Conservation (phyloP, 192 early-diverging fungal genomes). For the Spizellomyces punctatus region DNA sequence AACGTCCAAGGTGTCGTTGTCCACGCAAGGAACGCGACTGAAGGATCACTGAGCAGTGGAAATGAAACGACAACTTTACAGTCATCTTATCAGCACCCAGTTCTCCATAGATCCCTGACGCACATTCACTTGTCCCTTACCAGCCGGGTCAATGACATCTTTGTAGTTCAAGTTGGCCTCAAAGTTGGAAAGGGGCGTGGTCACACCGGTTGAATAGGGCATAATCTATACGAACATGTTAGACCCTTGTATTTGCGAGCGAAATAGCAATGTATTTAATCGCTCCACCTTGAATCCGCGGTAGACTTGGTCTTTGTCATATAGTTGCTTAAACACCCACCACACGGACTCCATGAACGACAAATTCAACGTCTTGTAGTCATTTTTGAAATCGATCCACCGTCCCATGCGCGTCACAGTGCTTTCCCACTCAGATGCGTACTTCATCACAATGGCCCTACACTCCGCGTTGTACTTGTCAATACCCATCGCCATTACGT, state of each 20-base stretch:
- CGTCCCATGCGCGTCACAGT: slow-evolving; percentile 96
- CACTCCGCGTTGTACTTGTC: slow-evolving; percentile 97
- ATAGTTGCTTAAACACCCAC: slow-evolving; percentile 99
- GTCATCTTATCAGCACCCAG: too few species aligned
- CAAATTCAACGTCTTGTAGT: slow-evolving; percentile 97
- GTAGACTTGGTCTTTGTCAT: slow-evolving; percentile 93
- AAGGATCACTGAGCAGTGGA: slow-evolving; percentile 82
- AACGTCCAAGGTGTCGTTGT: slow-evolving; percentile 99
- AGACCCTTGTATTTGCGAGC: not conserved
- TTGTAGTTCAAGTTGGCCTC: slow-evolving; percentile 97
- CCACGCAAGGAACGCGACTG: slow-evolving; percentile 87
- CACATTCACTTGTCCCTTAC: slow-evolving; percentile 36
- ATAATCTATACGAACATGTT: slow-evolving; percentile 55
- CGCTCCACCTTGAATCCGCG: slow-evolving; percentile 74
- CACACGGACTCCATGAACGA: slow-evolving; percentile 98
- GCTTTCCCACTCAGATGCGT: slow-evolving; percentile 86
- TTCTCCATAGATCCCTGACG: too few species aligned
- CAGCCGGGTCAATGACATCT: slow-evolving; percentile 93
- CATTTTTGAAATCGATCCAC: slow-evolving; percentile 99
- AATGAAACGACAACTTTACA: slow-evolving; percentile 82
- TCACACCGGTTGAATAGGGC: slow-evolving; percentile 94
- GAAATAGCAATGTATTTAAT: not conserved
- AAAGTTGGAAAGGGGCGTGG: slow-evolving; percentile 95
- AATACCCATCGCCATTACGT: slow-evolving; percentile 92
- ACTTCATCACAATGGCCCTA: slow-evolving; percentile 95